These are phyloP conservation scores for Bretziella fagacearum DNA, from an alignment of 2,329 filamentous ascomycete species.

Conservation along the genomic window DNA sequence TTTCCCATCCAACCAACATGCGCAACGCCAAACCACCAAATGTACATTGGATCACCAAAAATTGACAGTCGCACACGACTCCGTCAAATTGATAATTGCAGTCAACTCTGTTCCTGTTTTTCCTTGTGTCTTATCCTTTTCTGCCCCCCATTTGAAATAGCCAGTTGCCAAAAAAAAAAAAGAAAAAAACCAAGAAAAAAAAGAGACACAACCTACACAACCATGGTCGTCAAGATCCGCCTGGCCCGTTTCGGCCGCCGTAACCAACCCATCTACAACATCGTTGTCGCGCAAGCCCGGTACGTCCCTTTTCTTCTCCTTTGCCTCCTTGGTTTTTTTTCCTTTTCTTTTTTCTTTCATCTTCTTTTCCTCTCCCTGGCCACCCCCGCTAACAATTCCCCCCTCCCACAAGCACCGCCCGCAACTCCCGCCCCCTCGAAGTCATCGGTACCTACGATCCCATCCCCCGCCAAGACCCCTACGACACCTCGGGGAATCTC, in stretches of 20 bases:
- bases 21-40: neutral
- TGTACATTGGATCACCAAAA: no score
- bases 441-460: slow-evolving; percentile 71
- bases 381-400: slow-evolving; percentile 3
- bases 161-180: no score
- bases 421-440: slow-evolving; percentile 78
- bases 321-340: no score
- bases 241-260: slow-evolving; percentile 83
- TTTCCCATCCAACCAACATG: slow-evolving; percentile 1
- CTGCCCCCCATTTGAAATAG: neutral
- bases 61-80: no score
- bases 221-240: slow-evolving; percentile 86
- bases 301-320: slow-evolving; percentile 28
- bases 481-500: slow-evolving; percentile 37
- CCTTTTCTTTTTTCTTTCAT: neutral
- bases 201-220: no score
- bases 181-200: no score
- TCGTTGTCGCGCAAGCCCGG: slow-evolving; percentile 86
- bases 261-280: slow-evolving; percentile 91
- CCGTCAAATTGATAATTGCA: no score
- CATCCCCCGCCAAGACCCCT: slow-evolving; percentile 42
- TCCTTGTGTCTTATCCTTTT: neutral
- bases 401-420: slow-evolving; percentile 48
- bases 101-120: no score
- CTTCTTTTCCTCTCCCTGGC: neutral